Evolutionary conservation across 441 rosid genomes (phyloP).

Genomic region (Pelargonium fulgidum): DNA sequence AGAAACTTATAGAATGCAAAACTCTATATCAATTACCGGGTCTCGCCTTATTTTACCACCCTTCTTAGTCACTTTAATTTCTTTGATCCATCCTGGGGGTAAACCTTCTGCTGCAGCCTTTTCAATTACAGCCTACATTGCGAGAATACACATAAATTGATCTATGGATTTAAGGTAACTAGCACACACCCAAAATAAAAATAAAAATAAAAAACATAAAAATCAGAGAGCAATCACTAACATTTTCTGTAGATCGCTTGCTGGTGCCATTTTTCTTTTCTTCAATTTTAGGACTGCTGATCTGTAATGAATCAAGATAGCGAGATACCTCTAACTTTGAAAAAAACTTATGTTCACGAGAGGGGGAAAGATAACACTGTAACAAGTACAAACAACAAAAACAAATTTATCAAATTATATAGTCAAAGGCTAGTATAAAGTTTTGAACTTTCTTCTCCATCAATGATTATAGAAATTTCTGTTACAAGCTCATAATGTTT

Average conservation of each 20-base stretch:
- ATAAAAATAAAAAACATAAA: constrained; percentile 14
- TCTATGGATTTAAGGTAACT: constrained; percentile 15
- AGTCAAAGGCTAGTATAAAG: neutral
- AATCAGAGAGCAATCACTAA: constrained; percentile 22
- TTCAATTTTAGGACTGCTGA: constrained; percentile 19
- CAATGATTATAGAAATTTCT: neutral
- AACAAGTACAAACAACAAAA: constrained; percentile 19
- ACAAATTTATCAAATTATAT: neutral
- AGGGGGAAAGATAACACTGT: constrained; percentile 49
- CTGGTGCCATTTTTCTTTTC: constrained; percentile 25
- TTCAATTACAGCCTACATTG: constrained; percentile 53
- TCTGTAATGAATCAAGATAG: constrained; percentile 24
- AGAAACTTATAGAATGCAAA: constrained; percentile 8
- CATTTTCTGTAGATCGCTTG: constrained; percentile 26
- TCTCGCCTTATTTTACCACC: constrained; percentile 55
- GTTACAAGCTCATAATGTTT: neutral
- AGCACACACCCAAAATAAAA: constrained; percentile 5
- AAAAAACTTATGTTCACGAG: constrained; percentile 32
- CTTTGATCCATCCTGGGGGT: constrained; percentile 86
- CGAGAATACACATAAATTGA: constrained; percentile 26
- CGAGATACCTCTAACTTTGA: constrained; percentile 39
- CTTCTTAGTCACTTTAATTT: constrained; percentile 49
- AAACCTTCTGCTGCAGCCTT: constrained; percentile 62
- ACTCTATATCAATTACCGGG: constrained; percentile 42
- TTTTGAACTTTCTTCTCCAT: neutral